Base-by-base conservation (phyloP, 495 filamentous ascomycete species). In the Penicillium crystallinum region DNA sequence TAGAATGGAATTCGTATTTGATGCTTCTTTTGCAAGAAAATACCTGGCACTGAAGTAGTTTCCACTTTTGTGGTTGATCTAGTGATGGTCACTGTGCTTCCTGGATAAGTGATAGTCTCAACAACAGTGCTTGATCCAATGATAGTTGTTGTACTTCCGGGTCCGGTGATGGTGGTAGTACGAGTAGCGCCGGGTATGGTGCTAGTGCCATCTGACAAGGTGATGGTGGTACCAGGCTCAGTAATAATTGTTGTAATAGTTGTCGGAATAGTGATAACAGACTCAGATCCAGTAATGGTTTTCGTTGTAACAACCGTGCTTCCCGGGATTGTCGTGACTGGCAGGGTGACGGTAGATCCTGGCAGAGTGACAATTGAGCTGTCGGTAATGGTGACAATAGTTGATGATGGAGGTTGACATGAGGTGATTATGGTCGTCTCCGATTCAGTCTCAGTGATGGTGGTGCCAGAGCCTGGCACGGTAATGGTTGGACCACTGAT, bases 101-200 rank as follows among this genome's bases (percentile, higher is more conserved):
- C 49, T 4, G 56, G 39, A 4, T 40, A 31, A n/a, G 53, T 55
- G 18, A 50, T 37, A 11, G 42, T 51, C 2, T 17, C 35, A 5
- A 40, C 11, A 3, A 49, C 15, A 15, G 56, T 59, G 9, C 37
- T 44, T 0, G 41, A 56, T 17, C 46, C 54, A 1, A 39, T 33
- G 9, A 58, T 35, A 6, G 63, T 70, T 15, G 61, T 25, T 0
- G 67, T 57, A 23, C 37, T 54, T 19, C 34, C 47, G 6, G 56
- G 41, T 4, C 37, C 11, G 0, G 54, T 64, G 5, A 55, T 36
- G 19, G 50, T 63, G 33, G 31, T 56, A 7, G 36, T 44, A 29
- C 7, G n/a, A 4, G 25, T 30, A 4, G 41, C 30, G 1, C 23
- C 15, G n/a, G 41, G 25, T 30, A 31, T 18, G 18, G 41, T 44